Evolutionary conservation across 2,329 filamentous ascomycete species (phyloP), one percentile per base, ranked within the genome.

Genomic region (Penicillium sp.): DNA sequence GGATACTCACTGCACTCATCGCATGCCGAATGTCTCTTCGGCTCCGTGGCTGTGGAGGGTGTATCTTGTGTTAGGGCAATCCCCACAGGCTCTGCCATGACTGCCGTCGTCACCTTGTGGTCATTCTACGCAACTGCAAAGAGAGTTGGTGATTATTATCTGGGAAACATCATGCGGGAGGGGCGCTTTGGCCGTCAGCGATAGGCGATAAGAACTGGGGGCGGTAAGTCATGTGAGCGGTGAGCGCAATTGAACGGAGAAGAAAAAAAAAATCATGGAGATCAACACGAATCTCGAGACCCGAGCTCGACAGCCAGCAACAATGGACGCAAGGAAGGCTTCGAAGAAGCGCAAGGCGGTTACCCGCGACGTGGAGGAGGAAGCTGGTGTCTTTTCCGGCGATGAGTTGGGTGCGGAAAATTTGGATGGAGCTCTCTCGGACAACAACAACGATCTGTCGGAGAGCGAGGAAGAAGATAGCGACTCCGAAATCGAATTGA

Each of bases 321-420:
- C 59, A 58, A 78, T 78, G 76, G 68, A 71, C 61, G 63, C 67
- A 56, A 66, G 67, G 64, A 75, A 78, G 59, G 69, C 74, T 48
- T 80, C 77, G 35, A 82, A 84, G 73, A 90, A 90, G 80, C 85
- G 88, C 65, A 90, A 90, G 76, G 84, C 84, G 61, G 81, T 85
- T 20, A 83, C 81, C 25, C 80, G 80, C 35, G 84, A 86, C 66
- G 76, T 81, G 17, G 78, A 81, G 49, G 78, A 79, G 59, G 74
- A 77, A 52, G 76, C 79, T 14, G 79, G 84, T 62, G 75, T 80
- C 2, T 81, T 82, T 58, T 87, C 84, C 22, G 87, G 87, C 35
- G 83, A 86, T 66, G 87, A 89, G 66, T 84, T 89, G 67, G 74
- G 75, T 60, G 69, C 73, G 49, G 71, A 71, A 20, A 69, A 79